phyloP scores from a whole-genome alignment of 352 stramenopile genomes.

The Phytophthora uliginosa region DNA sequence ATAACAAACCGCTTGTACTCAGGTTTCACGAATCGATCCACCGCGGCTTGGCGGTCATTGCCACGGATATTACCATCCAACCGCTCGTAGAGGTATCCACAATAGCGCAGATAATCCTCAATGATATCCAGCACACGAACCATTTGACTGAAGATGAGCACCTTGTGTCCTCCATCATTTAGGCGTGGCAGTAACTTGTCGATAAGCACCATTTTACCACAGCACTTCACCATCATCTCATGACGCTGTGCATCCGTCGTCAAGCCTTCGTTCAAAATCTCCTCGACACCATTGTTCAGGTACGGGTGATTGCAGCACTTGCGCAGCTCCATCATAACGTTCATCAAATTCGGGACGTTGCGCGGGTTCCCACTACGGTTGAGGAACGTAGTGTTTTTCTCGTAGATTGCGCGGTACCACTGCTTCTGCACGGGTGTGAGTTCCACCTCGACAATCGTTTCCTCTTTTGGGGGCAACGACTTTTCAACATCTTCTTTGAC shows the following conservation, averaged over 20 bases:
- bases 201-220: constrained; percentile 99
- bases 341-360: constrained; percentile 93
- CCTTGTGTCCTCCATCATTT: constrained; percentile 97
- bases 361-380: constrained; percentile 82
- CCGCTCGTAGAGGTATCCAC: constrained; percentile 96
- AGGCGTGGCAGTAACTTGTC: constrained; percentile 99
- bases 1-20: constrained; percentile 98
- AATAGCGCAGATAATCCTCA: constrained; percentile 97
- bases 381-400: constrained; percentile 96
- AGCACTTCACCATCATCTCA: constrained; percentile 97
- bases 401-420: constrained; percentile 95
- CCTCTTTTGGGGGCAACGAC: constrained; percentile 88
- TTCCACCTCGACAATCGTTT: constrained; percentile 94
- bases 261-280: constrained; percentile 87
- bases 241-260: constrained; percentile 79
- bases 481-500: constrained; percentile 95
- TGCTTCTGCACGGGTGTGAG: constrained; percentile 93
- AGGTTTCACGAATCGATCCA: constrained; percentile 91
- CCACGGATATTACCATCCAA: constrained; percentile 98
- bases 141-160: constrained; percentile 99
- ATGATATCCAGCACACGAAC: constrained; percentile 99
- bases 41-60: constrained; percentile 88
- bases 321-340: constrained; percentile 94
- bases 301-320: constrained; percentile 95
- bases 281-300: constrained; percentile 94